Base-by-base conservation (phyloP, 768 basidiomycete species). In the Lepiota venenata region DNA sequence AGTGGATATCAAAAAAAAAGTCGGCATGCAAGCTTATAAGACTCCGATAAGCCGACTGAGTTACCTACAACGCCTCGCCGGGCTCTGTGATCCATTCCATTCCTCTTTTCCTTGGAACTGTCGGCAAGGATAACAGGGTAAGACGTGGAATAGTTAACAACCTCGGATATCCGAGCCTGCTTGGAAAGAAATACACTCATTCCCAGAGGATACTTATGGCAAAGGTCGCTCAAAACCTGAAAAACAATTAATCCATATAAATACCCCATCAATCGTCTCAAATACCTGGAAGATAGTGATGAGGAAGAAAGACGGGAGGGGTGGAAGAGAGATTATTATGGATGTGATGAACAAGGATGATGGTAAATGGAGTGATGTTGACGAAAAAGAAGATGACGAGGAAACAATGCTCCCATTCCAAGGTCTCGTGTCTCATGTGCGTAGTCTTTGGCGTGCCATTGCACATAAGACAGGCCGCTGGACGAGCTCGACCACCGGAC, bases 351-450 rank as follows among this genome's bases (percentile, higher is more conserved):
- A 56, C 35, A 67, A 64, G 40, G 60, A 66, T 7, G 64, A 66
- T 10, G 61, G 55, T 8, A 61, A 50, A 0, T 51, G 53, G 22
- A 65, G 61, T 15, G 58, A 62, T 27, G 56, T 55, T 27, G 62
- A 62, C 6, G 56, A 52, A 35, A 62, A 62, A 1, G 49, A 56
- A 6, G 37, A 59, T 9, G 60, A 58, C 1, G 37, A 39, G 1
- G 63, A 61, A 15, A 18, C 12, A 4, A 41, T 42, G 12, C 50
- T 69, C 1, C 69, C 71, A 2, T 84, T 83, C 63, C 75, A 78
- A 58, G 68, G 83, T 25, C 69, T 83, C 59, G 81, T 77, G 12
- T 84, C 84, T 15, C 84, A 84, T 59, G 78, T 85, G 9, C 87
- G 84, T 64, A 68, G 61, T 21, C 80, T 76, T 53, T 87, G 85